Conservation (phyloP, 2,329 filamentous ascomycete species). For the Lasiodiplodia gonubiensis region DNA sequence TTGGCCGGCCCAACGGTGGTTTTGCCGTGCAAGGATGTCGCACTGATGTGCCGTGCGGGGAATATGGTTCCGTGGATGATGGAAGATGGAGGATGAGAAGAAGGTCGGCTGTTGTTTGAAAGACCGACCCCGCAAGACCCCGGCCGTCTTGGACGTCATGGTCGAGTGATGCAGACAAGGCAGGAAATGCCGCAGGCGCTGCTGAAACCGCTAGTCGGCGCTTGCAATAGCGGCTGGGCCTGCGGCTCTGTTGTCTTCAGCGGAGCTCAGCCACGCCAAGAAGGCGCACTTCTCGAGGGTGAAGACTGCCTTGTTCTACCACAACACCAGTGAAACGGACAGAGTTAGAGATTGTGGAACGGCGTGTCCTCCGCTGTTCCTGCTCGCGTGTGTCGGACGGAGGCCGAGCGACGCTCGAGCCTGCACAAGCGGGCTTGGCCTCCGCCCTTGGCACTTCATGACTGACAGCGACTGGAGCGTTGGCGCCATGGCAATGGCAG, state of each 20-base stretch:
- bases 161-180: background rate
- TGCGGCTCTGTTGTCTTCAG: background rate
- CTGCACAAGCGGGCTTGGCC: slow-evolving; percentile 23
- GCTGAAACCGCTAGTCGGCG: slow-evolving; percentile 1
- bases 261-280: slow-evolving; percentile 5
- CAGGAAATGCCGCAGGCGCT: slow-evolving; percentile 1
- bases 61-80: background rate
- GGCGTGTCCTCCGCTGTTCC: background rate
- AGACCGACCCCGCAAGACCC: background rate
- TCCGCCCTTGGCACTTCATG: slow-evolving; percentile 16
- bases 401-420: background rate
- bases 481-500: slow-evolving; percentile 7
- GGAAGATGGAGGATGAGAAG: background rate
- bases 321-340: background rate
- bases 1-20: background rate
- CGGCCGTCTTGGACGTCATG: background rate
- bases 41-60: background rate
- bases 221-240: background rate
- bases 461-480: background rate
- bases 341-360: background rate
- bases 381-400: background rate
- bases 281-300: background rate
- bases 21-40: background rate
- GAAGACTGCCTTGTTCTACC: slow-evolving; percentile 1
- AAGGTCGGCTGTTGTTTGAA: background rate